These are phyloP conservation scores for Candida multigemmis DNA, from an alignment of 805 yeast genomes.

Conservation along the genomic window DNA sequence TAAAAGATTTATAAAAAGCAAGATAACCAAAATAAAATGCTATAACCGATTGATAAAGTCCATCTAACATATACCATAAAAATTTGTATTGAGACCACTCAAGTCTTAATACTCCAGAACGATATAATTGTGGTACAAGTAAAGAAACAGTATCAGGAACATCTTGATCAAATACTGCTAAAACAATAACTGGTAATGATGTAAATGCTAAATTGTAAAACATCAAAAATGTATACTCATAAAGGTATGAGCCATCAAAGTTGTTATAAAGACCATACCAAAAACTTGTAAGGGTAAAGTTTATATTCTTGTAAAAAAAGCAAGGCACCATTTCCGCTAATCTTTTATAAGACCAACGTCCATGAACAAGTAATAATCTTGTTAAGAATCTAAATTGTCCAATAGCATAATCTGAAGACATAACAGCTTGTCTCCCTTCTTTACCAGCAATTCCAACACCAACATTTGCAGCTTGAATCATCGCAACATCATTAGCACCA, in stretches of 20 bases:
- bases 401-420: constrained; percentile 78
- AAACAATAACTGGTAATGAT: constrained; percentile 64
- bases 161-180: constrained; percentile 72
- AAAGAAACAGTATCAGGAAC: constrained; percentile 57
- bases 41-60: constrained; percentile 61
- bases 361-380: constrained; percentile 63
- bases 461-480: constrained; percentile 80
- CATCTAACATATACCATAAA: constrained; percentile 57
- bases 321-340: constrained; percentile 72
- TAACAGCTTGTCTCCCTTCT: constrained; percentile 81
- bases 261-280: constrained; percentile 66
- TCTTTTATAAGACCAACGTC: constrained; percentile 76
- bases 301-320: constrained; percentile 69
- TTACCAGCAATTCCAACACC: constrained; percentile 86
- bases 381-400: constrained; percentile 69
- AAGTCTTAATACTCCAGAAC: constrained; percentile 53
- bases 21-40: constrained; percentile 63
- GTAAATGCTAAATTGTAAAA: constrained; percentile 76
- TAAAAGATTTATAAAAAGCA: constrained; percentile 33
- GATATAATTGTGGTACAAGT: constrained; percentile 62
- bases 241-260: constrained; percentile 70
- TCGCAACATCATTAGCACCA: constrained; percentile 82
- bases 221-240: constrained; percentile 71
- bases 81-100: constrained; percentile 59
- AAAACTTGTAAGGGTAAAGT: constrained; percentile 64